Evolutionary conservation across 495 filamentous ascomycete genomes (phyloP).

Genomic region (Astrothelium macrocarpum): DNA sequence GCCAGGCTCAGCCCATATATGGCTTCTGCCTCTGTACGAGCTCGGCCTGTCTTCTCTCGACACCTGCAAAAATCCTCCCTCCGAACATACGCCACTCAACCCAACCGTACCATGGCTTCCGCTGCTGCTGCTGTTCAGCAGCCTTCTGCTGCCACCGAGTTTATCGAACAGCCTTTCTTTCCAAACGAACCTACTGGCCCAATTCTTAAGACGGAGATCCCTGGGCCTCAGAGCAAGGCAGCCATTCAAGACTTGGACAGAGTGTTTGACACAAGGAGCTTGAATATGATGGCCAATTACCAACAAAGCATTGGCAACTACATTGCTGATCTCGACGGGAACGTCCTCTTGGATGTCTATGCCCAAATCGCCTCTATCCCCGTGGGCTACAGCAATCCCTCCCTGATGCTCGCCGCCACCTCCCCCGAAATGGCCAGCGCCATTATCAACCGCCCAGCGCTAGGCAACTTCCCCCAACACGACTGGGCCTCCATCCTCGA

Average conservation of each 20-base stretch:
- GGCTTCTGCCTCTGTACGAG: neutral
- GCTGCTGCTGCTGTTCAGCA: conserved; percentile 1
- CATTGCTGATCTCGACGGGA: conserved; percentile 85
- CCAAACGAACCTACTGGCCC: conserved; percentile 66
- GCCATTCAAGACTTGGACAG: conserved; percentile 64
- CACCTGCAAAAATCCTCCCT: neutral
- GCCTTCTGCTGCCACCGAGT: neutral
- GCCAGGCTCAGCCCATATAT: neutral
- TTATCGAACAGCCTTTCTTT: conserved; percentile 29
- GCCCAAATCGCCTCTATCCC: conserved; percentile 97
- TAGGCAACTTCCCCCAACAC: conserved; percentile 90
- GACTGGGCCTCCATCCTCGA: conserved; percentile 82
- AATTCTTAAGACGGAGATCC: conserved; percentile 65
- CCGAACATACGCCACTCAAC: conserved; percentile 1
- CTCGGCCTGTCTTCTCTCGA: neutral
- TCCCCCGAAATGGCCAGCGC: conserved; percentile 72
- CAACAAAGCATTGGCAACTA: conserved; percentile 55
- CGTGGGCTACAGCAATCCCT: conserved; percentile 91
- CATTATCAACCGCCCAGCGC: conserved; percentile 86
- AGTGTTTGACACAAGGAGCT: conserved; percentile 85
- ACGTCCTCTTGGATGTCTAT: conserved; percentile 53
- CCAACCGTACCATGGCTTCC: neutral
- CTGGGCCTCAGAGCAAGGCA: conserved; percentile 66
- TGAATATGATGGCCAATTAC: conserved; percentile 91
- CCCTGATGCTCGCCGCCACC: conserved; percentile 57